phyloP scores from a whole-genome alignment of 208 protist species.

The Crithidia acanthocephali region DNA sequence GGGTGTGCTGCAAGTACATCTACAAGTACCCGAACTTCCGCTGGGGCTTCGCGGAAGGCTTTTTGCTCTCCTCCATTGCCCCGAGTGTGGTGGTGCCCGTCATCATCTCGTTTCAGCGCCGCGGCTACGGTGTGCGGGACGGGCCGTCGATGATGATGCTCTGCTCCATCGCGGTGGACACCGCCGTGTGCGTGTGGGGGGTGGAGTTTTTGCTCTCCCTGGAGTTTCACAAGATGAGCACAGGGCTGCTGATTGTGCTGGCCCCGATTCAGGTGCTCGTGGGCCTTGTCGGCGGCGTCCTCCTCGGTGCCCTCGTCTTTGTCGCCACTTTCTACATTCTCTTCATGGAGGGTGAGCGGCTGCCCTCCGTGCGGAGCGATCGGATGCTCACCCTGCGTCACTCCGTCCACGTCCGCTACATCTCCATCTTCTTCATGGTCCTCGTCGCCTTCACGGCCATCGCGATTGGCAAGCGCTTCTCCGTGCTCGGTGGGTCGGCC shows the following conservation, averaged over 20 bases:
- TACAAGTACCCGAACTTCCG: conserved; percentile 50
- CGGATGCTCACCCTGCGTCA: conserved; percentile 50
- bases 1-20: conserved; percentile 44
- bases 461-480: conserved; percentile 38
- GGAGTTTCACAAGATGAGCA: conserved; percentile 53
- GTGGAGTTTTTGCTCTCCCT: conserved; percentile 55
- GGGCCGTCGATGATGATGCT: conserved; percentile 69
- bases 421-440: conserved; percentile 50
- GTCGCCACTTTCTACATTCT: conserved; percentile 53
- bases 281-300: conserved; percentile 44
- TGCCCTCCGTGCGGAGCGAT: conserved; percentile 34
- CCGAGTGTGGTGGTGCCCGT: conserved; percentile 53
- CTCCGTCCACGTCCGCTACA: conserved; percentile 49
- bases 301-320: conserved; percentile 46
- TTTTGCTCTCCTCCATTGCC: conserved; percentile 52
- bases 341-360: conserved; percentile 51
- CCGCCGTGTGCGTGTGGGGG: conserved; percentile 46
- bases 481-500: conserved; percentile 41
- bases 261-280: conserved; percentile 58
- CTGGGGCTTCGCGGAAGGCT: conserved; percentile 56
- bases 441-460: conserved; percentile 38
- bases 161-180: conserved; percentile 51
- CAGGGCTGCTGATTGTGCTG: conserved; percentile 39
- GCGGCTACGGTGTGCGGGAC: conserved; percentile 53
- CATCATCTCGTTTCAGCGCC: conserved; percentile 52